Base-by-base conservation (phyloP, 1,284 basidiomycete genomes). In the Apiotrichum gracile region DNA sequence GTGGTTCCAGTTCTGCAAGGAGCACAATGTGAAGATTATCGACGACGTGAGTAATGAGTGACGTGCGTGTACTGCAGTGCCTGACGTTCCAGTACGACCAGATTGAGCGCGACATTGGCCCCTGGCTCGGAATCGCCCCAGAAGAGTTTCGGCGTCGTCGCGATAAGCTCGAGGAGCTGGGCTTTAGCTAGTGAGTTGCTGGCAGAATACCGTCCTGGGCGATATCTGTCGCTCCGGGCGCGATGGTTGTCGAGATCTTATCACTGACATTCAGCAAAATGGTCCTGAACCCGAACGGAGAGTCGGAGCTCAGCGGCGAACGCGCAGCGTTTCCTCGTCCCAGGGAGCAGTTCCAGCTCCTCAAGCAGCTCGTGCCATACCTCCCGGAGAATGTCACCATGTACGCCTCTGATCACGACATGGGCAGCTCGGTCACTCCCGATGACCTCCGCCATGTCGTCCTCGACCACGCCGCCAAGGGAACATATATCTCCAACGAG, bases 21-120 rank as follows among this genome's bases (percentile, higher is more conserved):
- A 67, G 21, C 63, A 75, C 58, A 57, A 67, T 17, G 72, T 77
- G 51, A 69, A 70, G 63, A 75, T 77, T 29, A 67, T 75, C 24
- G 76, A 77, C 52, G 74, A 77, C 54, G 72, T 75, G 54, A 61
- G 72, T 67, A 1, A 6, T 2, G 33, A 19, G 13, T 38, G 22
- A 5, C 10, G 31, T 17, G 8, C 3, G 16, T n/a, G 13, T 3
- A 25, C 19, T 4, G 16, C 21, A 14, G 24, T 21, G 7, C 21
- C 24, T 44, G 29, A 49, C 26, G 2, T 12, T n/a, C 49, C 49
- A 75, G 73, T 76, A 75, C 50, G 73, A 75, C 54, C 69, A 72
- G 56, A 75, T 75, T 58, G 57, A 69, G 50, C 61, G 59, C 41
- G 61, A 68, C 51, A 65, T 74, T 35, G 63, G 64, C 31, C 70